A percentile compares a stretch with the other conserved stretches of the same genome.
Conservation (phyloP, 1,139 yeast species). For the Blastobotrys malaysiensis region DNA sequence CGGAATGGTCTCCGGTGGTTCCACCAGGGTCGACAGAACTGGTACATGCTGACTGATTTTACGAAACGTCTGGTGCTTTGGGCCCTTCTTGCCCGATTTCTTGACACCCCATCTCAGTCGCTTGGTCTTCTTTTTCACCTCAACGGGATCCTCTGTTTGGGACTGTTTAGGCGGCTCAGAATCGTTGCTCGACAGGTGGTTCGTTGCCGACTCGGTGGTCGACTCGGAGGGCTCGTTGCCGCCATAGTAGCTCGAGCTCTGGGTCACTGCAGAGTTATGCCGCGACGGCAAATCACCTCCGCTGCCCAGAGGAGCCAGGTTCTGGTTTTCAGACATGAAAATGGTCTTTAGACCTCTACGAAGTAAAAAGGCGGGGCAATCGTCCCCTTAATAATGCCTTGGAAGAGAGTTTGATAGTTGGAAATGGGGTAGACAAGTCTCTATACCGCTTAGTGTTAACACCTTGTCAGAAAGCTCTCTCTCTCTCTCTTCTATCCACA, state of each 20-base stretch:
- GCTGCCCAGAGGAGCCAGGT: not conserved
- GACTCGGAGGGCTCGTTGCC: not conserved
- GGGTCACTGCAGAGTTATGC: not conserved
- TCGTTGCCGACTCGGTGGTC: not conserved
- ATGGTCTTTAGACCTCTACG: not conserved
- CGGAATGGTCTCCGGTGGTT: constrained; percentile 5
- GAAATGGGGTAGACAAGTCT: too few species aligned
- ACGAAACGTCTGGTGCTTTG: constrained; percentile 12
- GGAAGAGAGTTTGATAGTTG: not conserved
- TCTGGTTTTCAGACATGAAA: not conserved
- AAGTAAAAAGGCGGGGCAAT: not conserved
- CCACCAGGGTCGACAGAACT: constrained; percentile 19
- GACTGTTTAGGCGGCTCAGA: not conserved
- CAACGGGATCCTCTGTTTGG: not conserved
- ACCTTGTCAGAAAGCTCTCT: not conserved
- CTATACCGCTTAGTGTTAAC: not conserved
- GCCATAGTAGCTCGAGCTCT: not conserved
- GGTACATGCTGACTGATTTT: constrained; percentile 21
- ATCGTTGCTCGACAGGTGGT: not conserved
- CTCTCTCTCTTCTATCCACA: too few species aligned
- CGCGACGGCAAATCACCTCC: not conserved
- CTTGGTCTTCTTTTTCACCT: constrained; percentile 7
- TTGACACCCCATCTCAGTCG: constrained; percentile 18
- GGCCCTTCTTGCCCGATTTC: constrained; percentile 7
- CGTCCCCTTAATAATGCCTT: not conserved